A percentile compares a stretch with the other conserved stretches of the same genome.
Conservation (phyloP, 1,284 basidiomycete genomes). For the Polyporus tsugae region DNA sequence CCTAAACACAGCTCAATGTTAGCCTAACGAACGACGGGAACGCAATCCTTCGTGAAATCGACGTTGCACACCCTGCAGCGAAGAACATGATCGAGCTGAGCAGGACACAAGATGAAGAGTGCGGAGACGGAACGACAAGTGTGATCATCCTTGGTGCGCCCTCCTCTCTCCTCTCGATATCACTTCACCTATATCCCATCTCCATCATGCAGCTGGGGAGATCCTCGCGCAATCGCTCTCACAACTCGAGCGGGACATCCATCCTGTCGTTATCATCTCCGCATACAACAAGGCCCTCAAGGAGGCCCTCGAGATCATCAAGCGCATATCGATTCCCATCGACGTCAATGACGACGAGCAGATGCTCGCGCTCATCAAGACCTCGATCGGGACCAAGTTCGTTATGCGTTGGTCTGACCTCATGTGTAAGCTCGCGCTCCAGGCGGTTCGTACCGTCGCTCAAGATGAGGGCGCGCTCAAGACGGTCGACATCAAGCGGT, state of each 20-base stretch:
- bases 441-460: slow-evolving; percentile 90
- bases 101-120: slow-evolving; percentile 98
- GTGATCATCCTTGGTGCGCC: slow-evolving; percentile 93
- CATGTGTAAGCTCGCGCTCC: slow-evolving; percentile 95
- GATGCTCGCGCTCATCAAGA: slow-evolving; percentile 98
- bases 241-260: slow-evolving; percentile 95
- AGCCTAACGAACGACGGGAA: slow-evolving; percentile 98
- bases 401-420: slow-evolving; percentile 96
- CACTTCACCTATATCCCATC: neutral
- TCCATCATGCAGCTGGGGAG: slow-evolving; percentile 79
- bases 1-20: slow-evolving; percentile 13
- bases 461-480: slow-evolving; percentile 73
- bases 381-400: slow-evolving; percentile 99
- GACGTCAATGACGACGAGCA: slow-evolving; percentile 87
- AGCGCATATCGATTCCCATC: slow-evolving; percentile 90
- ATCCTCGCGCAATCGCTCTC: slow-evolving; percentile 96
- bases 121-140: slow-evolving; percentile 97
- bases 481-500: slow-evolving; percentile 97
- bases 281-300: slow-evolving; percentile 97
- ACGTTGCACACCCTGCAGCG: slow-evolving; percentile 97
- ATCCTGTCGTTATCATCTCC: slow-evolving; percentile 98
- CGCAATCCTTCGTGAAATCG: slow-evolving; percentile 96
- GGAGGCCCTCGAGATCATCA: slow-evolving; percentile 89
- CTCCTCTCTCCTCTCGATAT: neutral
- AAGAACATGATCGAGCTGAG: slow-evolving; percentile 99